Base-by-base conservation (phyloP, 2,329 filamentous ascomycete genomes). In the Pochonia chlamydosporia region DNA sequence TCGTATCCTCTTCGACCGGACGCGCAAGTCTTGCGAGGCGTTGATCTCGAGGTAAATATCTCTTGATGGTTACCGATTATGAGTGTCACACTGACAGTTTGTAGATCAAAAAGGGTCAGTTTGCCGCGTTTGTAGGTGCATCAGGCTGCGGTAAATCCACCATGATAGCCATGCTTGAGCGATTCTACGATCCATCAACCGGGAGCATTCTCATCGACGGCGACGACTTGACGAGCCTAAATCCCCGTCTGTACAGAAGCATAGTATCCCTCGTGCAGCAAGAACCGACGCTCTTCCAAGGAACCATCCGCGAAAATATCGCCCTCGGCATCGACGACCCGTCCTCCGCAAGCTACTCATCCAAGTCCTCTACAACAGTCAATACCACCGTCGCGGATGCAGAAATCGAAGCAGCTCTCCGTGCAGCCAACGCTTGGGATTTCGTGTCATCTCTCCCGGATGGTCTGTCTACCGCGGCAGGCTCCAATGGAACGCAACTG, bases 391-490 rank as follows among this genome's bases (percentile, higher is more conserved):
- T 61, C 5, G 64, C 68, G 26, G 62, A 59, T 43, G 58, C 58
- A 18, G 57, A 65, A 14, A 67, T 77, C 4, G 60, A 69, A 36
- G 59, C 64, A 10, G 75, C 75, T 4, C 72, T 71, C 48, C 60
- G 64, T 14, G 68, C 73, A 47, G 71, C 74, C 26, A 75, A 74
- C 61, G 72, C 72, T 2, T 68, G 70, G 53, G 72, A 73, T 35
- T 78, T 78, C 49, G 70, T 78, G 2, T 83, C 84, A 61, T 91
- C 96, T 61, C 95, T 96, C 59, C 91, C 91, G 25, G 89, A 96
- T 49, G 91, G 91, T 3, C 79, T 96, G 5, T 89, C 95, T 59
- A 96, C 91, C 0, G 83, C 85, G 50, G 89, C 92, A 18, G 91
- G 91, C 46, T 82, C 89, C n/a, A 50, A 49, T 5, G 53, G 53